Evolutionary conservation across 2,329 filamentous ascomycete genomes (phyloP), one percentile per base, ranked within the genome.

Genomic region (Colletotrichum echinochloae): DNA sequence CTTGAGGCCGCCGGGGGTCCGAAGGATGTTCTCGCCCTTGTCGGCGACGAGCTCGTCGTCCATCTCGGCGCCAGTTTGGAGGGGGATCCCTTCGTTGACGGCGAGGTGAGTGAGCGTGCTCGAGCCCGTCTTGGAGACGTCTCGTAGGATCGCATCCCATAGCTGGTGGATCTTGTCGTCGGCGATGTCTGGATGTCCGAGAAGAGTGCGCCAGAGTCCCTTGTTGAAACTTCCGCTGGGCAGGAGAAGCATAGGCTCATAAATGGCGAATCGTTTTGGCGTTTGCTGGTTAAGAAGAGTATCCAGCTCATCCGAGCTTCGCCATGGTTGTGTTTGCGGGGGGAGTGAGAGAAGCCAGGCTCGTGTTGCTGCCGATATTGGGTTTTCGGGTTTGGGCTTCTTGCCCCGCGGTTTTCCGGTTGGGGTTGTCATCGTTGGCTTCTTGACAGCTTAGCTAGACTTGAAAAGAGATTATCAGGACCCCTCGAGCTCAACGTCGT

Each of bases 1-100:
- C 3, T 86, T 85, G 37, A 98, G 84, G 23, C 91, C 88, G 51
- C 85, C 87, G 0, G 95, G 95, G 59, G 90, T 90, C 54, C 95
- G 89, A 67, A 97, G 85, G 18, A 92, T 82, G 77, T 97, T 97
- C 74, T 91, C 87, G 23, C 76, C 74, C 4, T 78, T 71, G 8
- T 72, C 72, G 3, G 71, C 73, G 3, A 51, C 39, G 2, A 3
- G 16, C 7, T 30, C 56, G 7, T 65, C 56, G 5, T 64, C 56
- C 0, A 46, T 18, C 9, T 5, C 23, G 8, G 49, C 57, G 46
- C 11, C 35, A 23, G 78, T 76, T 8, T 81, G 81, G 2, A 86
- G 78, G 0, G 89, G 89, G 59, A 91, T 91, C 0, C 88, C 88
- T 71, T 89, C 86, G 74, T 90, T 91, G 52, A 88, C 79, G 11